Percentiles rank a stretch among this genome's conserved stretches.
Evolutionary conservation across 1,139 yeast species (phyloP).

Genomic region (Pichia sp.): DNA sequence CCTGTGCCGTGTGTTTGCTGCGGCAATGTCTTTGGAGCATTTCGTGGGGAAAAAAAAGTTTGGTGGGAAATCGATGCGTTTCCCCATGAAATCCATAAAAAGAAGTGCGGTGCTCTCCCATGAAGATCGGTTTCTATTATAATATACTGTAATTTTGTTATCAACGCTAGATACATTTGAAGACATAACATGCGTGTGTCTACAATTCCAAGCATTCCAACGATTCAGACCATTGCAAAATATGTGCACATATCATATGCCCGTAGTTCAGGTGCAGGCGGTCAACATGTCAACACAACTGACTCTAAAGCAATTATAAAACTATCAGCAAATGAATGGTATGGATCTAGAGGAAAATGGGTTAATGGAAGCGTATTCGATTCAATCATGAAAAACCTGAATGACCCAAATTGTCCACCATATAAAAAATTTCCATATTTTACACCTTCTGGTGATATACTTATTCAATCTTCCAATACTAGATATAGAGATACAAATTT

Average conservation of each 20-base stretch:
- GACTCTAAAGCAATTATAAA: slow-evolving; percentile 72
- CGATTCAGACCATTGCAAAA: slow-evolving; percentile 11
- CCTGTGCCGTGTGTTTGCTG: too few species aligned
- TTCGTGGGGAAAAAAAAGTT: too few species aligned
- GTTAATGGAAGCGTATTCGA: slow-evolving; percentile 48
- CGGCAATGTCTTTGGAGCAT: too few species aligned
- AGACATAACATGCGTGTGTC: neutral
- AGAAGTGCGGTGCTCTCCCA: too few species aligned
- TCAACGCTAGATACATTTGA: too few species aligned
- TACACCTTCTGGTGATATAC: slow-evolving; percentile 23
- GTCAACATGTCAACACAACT: slow-evolving; percentile 87
- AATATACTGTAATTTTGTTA: too few species aligned
- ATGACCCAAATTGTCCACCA: slow-evolving; percentile 16
- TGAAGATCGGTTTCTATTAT: too few species aligned
- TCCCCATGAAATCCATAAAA: too few species aligned
- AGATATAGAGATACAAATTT: slow-evolving; percentile 26
- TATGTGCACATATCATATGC: slow-evolving; percentile 43
- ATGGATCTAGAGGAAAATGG: slow-evolving; percentile 44
- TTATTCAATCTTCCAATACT: slow-evolving; percentile 18
- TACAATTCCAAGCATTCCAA: neutral
- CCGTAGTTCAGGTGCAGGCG: slow-evolving; percentile 89
- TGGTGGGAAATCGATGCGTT: too few species aligned
- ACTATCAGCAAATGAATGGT: slow-evolving; percentile 43
- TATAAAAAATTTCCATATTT: slow-evolving; percentile 23
- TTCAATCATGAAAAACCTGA: slow-evolving; percentile 34